Percentiles rank a stretch among this genome's conserved stretches.
Evolutionary conservation across 1,284 basidiomycete genomes (phyloP).

Genomic region (Schizophyllum commune): DNA sequence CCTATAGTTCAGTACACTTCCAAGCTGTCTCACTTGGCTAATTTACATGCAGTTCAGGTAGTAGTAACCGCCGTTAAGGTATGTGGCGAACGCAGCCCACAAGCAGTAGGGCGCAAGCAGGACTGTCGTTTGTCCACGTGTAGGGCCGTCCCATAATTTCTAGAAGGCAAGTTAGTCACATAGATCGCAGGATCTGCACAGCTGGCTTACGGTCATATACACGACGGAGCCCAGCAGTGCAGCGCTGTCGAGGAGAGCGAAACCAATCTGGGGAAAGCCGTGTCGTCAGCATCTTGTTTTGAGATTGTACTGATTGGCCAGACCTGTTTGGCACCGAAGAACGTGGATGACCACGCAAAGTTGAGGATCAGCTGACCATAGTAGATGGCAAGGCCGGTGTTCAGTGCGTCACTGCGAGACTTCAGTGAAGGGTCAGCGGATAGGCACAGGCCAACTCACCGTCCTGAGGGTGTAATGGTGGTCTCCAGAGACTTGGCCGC

Average conservation of each 20-base stretch:
- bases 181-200: not conserved
- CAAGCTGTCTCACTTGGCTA: not conserved
- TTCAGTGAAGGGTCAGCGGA: not conserved
- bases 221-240: constrained; percentile 53
- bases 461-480: constrained; percentile 30
- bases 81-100: constrained; percentile 61
- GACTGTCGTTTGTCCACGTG: constrained; percentile 44
- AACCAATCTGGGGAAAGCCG: constrained; percentile 30
- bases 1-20: not conserved
- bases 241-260: constrained; percentile 56
- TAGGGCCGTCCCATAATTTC: constrained; percentile 45
- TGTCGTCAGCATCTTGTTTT: not conserved
- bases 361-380: constrained; percentile 67
- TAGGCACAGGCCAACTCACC: constrained; percentile 20
- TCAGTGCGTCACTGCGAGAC: constrained; percentile 34
- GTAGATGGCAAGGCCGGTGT: constrained; percentile 55
- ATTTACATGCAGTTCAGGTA: constrained; percentile 33
- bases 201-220: constrained; percentile 49
- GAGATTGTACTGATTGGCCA: constrained; percentile 5
- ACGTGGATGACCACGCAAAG: constrained; percentile 64
- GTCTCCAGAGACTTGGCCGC: constrained; percentile 49
- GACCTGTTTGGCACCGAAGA: constrained; percentile 54
- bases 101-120: constrained; percentile 57
- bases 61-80: constrained; percentile 62
- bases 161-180: constrained; percentile 12